These are phyloP conservation scores for Saccharata proteae DNA, from an alignment of 2,329 filamentous ascomycete genomes.

Conservation along the genomic window DNA sequence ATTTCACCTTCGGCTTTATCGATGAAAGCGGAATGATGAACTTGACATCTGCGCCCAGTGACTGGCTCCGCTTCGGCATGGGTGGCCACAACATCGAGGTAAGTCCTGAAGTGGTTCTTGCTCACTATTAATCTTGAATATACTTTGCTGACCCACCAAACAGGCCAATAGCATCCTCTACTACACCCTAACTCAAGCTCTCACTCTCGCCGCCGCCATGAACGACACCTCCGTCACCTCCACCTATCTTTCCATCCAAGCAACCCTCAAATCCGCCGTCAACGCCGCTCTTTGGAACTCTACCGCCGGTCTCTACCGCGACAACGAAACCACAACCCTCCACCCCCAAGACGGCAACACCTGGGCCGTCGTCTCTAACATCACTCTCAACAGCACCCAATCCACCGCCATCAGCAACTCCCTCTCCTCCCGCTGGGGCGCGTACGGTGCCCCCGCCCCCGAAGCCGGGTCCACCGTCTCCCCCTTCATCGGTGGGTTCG, in stretches of 20 bases:
- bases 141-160: no score
- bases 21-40: slow-evolving; percentile 34
- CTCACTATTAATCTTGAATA: background rate
- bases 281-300: slow-evolving; percentile 38
- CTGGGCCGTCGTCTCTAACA: slow-evolving; percentile 28
- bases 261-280: slow-evolving; percentile 31
- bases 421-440: slow-evolving; percentile 26
- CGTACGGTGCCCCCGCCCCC: slow-evolving; percentile 34
- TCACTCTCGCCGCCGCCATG: no score
- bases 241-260: background rate
- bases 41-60: slow-evolving; percentile 26
- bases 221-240: no score
- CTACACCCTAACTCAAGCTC: no score
- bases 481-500: slow-evolving; percentile 37
- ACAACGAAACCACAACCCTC: slow-evolving; percentile 42
- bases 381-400: slow-evolving; percentile 21
- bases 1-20: slow-evolving; percentile 30
- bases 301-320: slow-evolving; percentile 38
- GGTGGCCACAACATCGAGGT: slow-evolving; percentile 37
- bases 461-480: slow-evolving; percentile 37
- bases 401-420: slow-evolving; percentile 19
- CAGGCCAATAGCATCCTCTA: no score
- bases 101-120: no score
- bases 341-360: slow-evolving; percentile 35
- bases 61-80: slow-evolving; percentile 41